Evolutionary conservation across 352 stramenopile species (phyloP).

Genomic region (Globisporangium acanthophoron): DNA sequence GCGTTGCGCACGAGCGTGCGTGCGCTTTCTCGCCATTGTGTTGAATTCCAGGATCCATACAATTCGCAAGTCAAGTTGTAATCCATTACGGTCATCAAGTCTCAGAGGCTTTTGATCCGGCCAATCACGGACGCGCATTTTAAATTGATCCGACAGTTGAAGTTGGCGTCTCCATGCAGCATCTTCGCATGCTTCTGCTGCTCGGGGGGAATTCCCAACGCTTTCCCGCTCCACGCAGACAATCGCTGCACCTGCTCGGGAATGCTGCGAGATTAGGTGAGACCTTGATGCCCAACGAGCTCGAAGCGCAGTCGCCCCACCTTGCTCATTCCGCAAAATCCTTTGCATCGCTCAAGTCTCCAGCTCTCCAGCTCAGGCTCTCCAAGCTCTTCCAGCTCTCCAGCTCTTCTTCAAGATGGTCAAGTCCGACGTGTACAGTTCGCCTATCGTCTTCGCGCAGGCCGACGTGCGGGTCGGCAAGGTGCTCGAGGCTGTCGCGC

Average conservation of each 20-base stretch:
- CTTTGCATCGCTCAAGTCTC: slow-evolving; percentile 28
- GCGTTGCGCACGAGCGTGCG: too few relatives aligned
- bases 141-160: slow-evolving; percentile 23
- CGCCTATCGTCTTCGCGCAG: slow-evolving; percentile 63
- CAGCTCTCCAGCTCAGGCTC: not conserved
- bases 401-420: slow-evolving; percentile 32
- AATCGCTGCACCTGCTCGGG: too few relatives aligned
- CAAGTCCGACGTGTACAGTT: slow-evolving; percentile 76
- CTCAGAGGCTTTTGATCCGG: not conserved
- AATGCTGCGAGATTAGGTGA: too few relatives aligned
- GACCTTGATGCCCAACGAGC: not conserved
- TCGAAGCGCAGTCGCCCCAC: not conserved
- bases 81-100: not conserved
- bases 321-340: slow-evolving; percentile 47
- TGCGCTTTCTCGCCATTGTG: not conserved
- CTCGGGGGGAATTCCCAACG: not conserved
- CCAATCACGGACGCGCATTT: slow-evolving; percentile 24
- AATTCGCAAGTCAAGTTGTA: not conserved
- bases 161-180: slow-evolving; percentile 13
- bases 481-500: slow-evolving; percentile 56
- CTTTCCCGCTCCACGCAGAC: too few relatives aligned
- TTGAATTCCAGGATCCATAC: not conserved
- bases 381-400: slow-evolving; percentile 6
- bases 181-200: not conserved
- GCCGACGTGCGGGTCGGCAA: slow-evolving; percentile 67